Conservation (phyloP, 371 early-diverging fungal genomes). For the Actinomortierella ambigua region DNA sequence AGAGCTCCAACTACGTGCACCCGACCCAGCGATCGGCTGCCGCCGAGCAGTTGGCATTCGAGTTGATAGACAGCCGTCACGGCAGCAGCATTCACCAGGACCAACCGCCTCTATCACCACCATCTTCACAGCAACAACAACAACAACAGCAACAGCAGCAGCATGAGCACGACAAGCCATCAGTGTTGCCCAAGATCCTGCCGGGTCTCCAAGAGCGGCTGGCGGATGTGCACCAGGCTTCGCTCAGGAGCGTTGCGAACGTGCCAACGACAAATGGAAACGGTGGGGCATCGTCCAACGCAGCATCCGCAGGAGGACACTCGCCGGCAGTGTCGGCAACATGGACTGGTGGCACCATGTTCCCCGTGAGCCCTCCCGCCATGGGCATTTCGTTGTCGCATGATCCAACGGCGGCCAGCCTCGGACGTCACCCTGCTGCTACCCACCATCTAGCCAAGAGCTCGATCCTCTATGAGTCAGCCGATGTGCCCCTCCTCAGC, state of each 20-base stretch:
- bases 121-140: too few relatives aligned
- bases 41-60: neutral
- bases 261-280: neutral
- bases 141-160: too few relatives aligned
- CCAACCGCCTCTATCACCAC: too few relatives aligned
- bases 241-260: constrained; percentile 12
- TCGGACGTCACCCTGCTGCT: too few relatives aligned
- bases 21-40: constrained; percentile 4
- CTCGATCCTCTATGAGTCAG: constrained; percentile 42
- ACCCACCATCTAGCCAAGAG: constrained; percentile 17
- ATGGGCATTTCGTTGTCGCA: too few relatives aligned
- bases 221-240: constrained; percentile 41
- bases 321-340: neutral
- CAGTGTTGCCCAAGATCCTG: constrained; percentile 34
- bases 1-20: constrained; percentile 22
- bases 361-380: constrained; percentile 14
- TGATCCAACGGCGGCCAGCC: too few relatives aligned
- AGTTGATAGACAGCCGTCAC: too few relatives aligned
- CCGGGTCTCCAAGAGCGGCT: constrained; percentile 33
- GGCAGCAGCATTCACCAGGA: too few relatives aligned
- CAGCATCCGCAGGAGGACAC: neutral
- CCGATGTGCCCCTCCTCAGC: neutral
- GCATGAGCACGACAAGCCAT: constrained; percentile 26
- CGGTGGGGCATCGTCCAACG: neutral
- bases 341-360: constrained; percentile 33